phyloP scores from a whole-genome alignment of 331 rosid species.

The Rhamnella rubrinervis region DNA sequence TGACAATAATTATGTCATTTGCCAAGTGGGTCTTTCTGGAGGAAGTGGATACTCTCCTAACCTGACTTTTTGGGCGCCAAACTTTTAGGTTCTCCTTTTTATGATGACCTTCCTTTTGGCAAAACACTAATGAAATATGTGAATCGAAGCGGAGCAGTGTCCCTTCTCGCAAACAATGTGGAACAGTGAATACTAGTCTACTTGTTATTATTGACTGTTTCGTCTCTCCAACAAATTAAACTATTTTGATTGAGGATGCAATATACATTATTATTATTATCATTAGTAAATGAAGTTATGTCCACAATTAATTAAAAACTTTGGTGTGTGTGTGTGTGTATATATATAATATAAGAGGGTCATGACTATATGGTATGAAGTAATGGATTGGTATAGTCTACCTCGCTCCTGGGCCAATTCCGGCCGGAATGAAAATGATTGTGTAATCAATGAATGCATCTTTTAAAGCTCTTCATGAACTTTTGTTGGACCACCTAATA shows the following conservation, averaged over 20 bases:
- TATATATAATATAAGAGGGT: neutral
- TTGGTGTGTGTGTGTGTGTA: too few species aligned
- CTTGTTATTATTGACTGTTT: too few species aligned
- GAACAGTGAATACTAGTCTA: too few species aligned
- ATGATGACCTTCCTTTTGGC: neutral
- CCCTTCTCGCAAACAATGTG: too few species aligned
- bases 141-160: too few species aligned
- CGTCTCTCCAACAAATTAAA: too few species aligned
- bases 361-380: neutral
- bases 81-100: neutral
- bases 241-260: too few species aligned
- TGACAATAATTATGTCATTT: neutral
- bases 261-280: too few species aligned
- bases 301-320: too few species aligned
- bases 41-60: too few species aligned
- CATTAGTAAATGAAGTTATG: too few species aligned
- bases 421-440: constrained; percentile 28
- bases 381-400: neutral
- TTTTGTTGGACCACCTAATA: constrained; percentile 20
- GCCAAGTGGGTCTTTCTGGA: constrained; percentile 3
- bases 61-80: neutral
- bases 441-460: constrained; percentile 16
- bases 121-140: too few species aligned
- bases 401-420: neutral
- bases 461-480: neutral